A percentile compares a stretch with the other conserved stretches of the same genome.
Conservation (phyloP, 768 basidiomycete species). For the Panellus pusillus region DNA sequence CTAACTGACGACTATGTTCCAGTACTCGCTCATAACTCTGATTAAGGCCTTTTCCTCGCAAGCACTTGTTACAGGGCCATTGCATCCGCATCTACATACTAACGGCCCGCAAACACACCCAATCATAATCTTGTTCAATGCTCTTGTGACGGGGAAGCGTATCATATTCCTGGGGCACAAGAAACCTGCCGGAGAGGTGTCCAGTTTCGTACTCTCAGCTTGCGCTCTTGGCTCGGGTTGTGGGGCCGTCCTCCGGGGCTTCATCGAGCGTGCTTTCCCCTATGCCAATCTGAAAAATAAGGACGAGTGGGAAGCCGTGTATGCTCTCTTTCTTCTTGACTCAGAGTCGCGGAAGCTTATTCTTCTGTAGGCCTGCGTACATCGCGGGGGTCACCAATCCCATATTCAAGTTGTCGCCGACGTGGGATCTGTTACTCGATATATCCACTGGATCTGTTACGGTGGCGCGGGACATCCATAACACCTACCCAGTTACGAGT, state of each 20-base stretch:
- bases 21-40: slow-evolving; percentile 36
- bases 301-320: slow-evolving; percentile 91
- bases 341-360: slow-evolving; percentile 1
- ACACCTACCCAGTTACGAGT: slow-evolving; percentile 47
- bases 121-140: slow-evolving; percentile 94
- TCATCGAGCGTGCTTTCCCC: slow-evolving; percentile 90
- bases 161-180: slow-evolving; percentile 93
- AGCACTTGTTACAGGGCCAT: slow-evolving; percentile 58
- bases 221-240: slow-evolving; percentile 93
- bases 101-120: slow-evolving; percentile 90
- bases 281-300: slow-evolving; percentile 89
- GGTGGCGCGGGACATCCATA: slow-evolving; percentile 82
- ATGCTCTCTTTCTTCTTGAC: slow-evolving; percentile 32
- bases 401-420: slow-evolving; percentile 83
- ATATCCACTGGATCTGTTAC: slow-evolving; percentile 84
- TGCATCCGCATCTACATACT: slow-evolving; percentile 92
- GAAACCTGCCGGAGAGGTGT: slow-evolving; percentile 87
- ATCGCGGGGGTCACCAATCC: slow-evolving; percentile 98
- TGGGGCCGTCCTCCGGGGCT: slow-evolving; percentile 79
- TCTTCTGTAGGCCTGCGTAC: slow-evolving; percentile 68
- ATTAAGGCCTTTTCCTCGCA: slow-evolving; percentile 35
- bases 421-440: slow-evolving; percentile 95
- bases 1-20: slow-evolving; percentile 82
- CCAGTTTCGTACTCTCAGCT: slow-evolving; percentile 88
- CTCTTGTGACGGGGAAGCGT: slow-evolving; percentile 92